A percentile compares a stretch with the other conserved stretches of the same genome.
Conservation (phyloP, 495 filamentous ascomycete genomes). For the Rostrohypoxylon terebratum region DNA sequence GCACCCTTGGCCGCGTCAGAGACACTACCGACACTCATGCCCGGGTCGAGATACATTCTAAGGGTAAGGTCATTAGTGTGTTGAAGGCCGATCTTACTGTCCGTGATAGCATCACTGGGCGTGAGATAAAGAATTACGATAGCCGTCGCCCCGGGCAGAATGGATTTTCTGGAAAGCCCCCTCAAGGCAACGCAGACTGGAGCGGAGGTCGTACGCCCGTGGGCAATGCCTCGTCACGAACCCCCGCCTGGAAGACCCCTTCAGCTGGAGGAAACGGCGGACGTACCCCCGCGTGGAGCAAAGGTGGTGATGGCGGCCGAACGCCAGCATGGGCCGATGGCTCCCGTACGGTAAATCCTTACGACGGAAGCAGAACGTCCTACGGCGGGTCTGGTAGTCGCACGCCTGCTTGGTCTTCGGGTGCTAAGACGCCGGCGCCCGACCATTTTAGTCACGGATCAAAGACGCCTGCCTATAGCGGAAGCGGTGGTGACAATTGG, state of each 20-base stretch:
- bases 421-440: constrained; percentile 70
- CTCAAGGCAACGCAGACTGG: constrained; percentile 61
- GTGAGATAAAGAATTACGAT: constrained; percentile 73
- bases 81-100: constrained; percentile 80
- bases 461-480: constrained; percentile 74
- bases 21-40: constrained; percentile 87
- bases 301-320: constrained; percentile 68
- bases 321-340: constrained; percentile 86
- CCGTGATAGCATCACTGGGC: constrained; percentile 84
- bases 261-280: constrained; percentile 59
- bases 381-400: constrained; percentile 67
- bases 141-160: constrained; percentile 68
- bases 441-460: constrained; percentile 76
- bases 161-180: constrained; percentile 49
- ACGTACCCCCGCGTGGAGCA: constrained; percentile 75
- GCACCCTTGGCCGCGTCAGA: constrained; percentile 92
- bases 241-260: constrained; percentile 71
- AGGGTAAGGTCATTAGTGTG: constrained; percentile 86
- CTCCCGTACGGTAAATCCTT: constrained; percentile 79
- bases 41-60: constrained; percentile 91
- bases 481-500: constrained; percentile 71
- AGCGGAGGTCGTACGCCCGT: constrained; percentile 77
- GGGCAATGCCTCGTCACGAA: constrained; percentile 69
- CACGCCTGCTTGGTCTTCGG: constrained; percentile 64
- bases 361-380: constrained; percentile 83